Percentiles rank a stretch among this genome's conserved stretches.
These are phyloP conservation scores for Phytophthora lateralis DNA, from an alignment of 352 stramenopile species.

Conservation along the genomic window DNA sequence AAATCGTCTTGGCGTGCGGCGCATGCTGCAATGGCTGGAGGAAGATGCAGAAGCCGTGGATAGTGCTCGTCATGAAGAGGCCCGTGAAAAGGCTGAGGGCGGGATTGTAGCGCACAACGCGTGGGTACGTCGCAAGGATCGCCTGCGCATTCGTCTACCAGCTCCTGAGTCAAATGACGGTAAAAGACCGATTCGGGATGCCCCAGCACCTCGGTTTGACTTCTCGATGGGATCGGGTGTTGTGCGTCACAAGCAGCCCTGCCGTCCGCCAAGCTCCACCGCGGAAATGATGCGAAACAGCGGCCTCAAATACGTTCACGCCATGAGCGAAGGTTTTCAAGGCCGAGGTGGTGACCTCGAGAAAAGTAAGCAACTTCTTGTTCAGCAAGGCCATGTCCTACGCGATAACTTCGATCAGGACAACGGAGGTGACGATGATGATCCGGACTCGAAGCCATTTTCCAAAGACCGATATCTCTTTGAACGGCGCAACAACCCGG, in stretches of 20 bases:
- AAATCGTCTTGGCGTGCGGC: conserved; percentile 65
- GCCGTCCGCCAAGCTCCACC: conserved; percentile 67
- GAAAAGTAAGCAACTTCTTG: conserved; percentile 71
- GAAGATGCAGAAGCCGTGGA: conserved; percentile 75
- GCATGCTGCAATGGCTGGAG: conserved; percentile 80
- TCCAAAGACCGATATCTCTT: conserved; percentile 78
- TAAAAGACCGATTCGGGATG: conserved; percentile 8
- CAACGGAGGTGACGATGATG: conserved; percentile 43
- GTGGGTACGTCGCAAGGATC: conserved; percentile 83
- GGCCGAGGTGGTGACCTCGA: conserved; percentile 83
- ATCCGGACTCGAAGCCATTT: conserved; percentile 45
- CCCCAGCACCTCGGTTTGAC: conserved; percentile 60
- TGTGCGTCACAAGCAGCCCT: conserved; percentile 54
- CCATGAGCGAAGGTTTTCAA: conserved; percentile 88
- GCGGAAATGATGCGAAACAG: conserved; percentile 79
- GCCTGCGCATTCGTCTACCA: conserved; percentile 74
- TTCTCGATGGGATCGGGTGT: conserved; percentile 68
- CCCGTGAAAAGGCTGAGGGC: conserved; percentile 72
- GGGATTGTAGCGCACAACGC: conserved; percentile 76
- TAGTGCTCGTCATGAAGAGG: conserved; percentile 68
- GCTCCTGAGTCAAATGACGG: conserved; percentile 14
- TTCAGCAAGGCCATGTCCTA: conserved; percentile 80
- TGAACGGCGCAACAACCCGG: conserved; percentile 68
- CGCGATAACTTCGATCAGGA: conserved; percentile 76
- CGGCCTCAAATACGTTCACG: conserved; percentile 84